Percentiles rank a stretch among this genome's conserved stretches.
Evolutionary conservation across 768 basidiomycete species (phyloP).

Genomic region (Podaxis pistillaris): DNA sequence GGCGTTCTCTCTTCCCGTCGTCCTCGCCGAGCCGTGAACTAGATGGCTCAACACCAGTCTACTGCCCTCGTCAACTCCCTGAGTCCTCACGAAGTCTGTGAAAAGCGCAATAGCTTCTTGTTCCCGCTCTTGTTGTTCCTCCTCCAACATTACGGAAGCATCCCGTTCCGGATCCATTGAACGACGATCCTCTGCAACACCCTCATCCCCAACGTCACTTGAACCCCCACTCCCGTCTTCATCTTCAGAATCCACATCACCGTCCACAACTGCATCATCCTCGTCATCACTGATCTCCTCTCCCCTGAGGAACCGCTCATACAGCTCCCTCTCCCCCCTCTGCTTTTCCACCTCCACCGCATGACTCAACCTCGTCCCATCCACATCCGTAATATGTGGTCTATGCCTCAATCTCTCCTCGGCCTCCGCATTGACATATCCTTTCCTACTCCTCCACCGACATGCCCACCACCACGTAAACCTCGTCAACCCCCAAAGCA

Average conservation of each 20-base stretch:
- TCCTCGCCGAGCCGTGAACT: constrained; percentile 29
- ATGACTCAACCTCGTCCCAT: not conserved
- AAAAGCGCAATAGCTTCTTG: constrained; percentile 50
- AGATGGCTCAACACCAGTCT: constrained; percentile 25
- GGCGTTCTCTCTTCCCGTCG: constrained; percentile 17
- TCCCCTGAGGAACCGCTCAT: constrained; percentile 59
- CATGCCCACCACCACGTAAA: constrained; percentile 10
- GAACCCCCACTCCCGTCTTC: constrained; percentile 26
- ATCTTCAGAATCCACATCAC: constrained; percentile 25
- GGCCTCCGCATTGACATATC: constrained; percentile 20
- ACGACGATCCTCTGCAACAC: constrained; percentile 14
- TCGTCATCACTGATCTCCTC: constrained; percentile 47
- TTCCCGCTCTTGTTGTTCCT: constrained; percentile 20
- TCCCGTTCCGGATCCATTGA: constrained; percentile 1
- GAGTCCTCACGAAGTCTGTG: constrained; percentile 45
- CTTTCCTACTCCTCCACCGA: constrained; percentile 11
- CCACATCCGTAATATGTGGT: not conserved
- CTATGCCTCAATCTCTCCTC: constrained; percentile 18
- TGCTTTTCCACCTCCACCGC: constrained; percentile 20
- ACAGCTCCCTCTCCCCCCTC: constrained; percentile 39
- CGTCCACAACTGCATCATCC: constrained; percentile 34
- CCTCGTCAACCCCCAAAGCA: constrained; percentile 6
- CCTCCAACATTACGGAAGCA: not conserved
- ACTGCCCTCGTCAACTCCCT: constrained; percentile 18
- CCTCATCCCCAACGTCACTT: constrained; percentile 20